Evolutionary conservation across 2,329 filamentous ascomycete species (phyloP), one percentile per base, ranked within the genome.

Genomic region (Fusarium acutatum): DNA sequence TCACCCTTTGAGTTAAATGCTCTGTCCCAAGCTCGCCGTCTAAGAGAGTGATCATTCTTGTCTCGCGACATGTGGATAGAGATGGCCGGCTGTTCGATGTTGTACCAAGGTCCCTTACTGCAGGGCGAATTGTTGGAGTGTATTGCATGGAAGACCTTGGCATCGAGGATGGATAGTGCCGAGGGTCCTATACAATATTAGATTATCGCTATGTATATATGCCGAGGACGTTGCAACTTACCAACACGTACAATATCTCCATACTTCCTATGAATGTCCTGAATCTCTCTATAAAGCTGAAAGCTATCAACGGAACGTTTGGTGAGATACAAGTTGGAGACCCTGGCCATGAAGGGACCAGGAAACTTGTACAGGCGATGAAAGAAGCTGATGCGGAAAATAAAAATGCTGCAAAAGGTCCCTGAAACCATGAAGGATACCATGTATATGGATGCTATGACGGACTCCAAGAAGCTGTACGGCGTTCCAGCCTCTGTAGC

Each of bases 181-280:
- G 47, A 52, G 12, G 47, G 47, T 3, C 30, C 47, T 52, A 7
- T 2, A 11, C 1, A 18, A 22, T 4, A 49, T 17, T 12, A 13
- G 20, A 1, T 12, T 30, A n/a, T 14, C 4, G 0, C 13, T 2
- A 10, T 2, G 2, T 4, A 13, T 15, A 10, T 28, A 4, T 1
- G 13, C 3, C 0, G 22, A 50, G 11, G 47, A 11, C 1, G 2
- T 14, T 24, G 17, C 1, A 1, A 35, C 47, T 52, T 20, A 3
- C 47, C 47, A 0, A 52, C 17, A 3, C 47, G 47, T 3, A 52
- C 26, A 20, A 35, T 35, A 35, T 52, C 47, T 1, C 47, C 47
- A 11, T 52, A 52, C 2, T 0, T 35, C 2, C n/a, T 10, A 8
- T 52, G 30, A 11, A 52, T 17, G n/a, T 52, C 30, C 9, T 26